phyloP scores from a whole-genome alignment of 805 yeast species.

The Candida montana region DNA sequence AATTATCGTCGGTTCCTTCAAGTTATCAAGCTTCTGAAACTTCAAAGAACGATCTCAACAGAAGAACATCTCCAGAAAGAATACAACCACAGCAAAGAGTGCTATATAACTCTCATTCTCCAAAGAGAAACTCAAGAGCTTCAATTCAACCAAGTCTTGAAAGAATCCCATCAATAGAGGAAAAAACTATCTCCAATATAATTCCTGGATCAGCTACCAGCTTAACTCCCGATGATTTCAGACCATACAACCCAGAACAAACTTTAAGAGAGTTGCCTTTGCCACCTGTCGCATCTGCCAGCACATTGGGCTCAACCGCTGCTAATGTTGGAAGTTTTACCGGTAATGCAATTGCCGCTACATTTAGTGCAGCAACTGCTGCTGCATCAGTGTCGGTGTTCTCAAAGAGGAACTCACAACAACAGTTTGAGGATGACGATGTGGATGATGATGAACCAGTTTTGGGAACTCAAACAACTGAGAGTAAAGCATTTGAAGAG shows the following conservation, averaged over 20 bases:
- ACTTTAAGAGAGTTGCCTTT: too few relatives aligned
- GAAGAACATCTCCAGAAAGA: constrained; percentile 1
- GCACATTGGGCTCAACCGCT: neutral
- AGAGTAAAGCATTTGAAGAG: too few relatives aligned
- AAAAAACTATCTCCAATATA: neutral
- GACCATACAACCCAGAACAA: too few relatives aligned
- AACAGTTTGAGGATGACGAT: too few relatives aligned
- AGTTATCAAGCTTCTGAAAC: neutral
- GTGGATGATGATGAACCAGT: neutral
- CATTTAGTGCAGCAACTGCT: too few relatives aligned
- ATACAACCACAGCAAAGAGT: neutral
- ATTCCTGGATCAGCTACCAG: neutral
- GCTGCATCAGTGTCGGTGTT: neutral
- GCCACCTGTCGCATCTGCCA: too few relatives aligned
- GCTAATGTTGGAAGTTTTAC: neutral
- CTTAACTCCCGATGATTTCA: too few relatives aligned
- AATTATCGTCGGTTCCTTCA: neutral
- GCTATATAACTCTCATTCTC: neutral
- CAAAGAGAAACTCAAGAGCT: constrained; percentile 2
- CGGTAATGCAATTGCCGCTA: too few relatives aligned
- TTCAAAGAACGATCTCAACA: neutral
- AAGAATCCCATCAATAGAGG: neutral
- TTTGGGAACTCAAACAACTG: too few relatives aligned
- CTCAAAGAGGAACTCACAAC: constrained; percentile 8
- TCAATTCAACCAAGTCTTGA: constrained; percentile 1